Evolutionary conservation across 352 stramenopile species (phyloP), one percentile per base, ranked within the genome.

Genomic region (Phytophthora citricola): DNA sequence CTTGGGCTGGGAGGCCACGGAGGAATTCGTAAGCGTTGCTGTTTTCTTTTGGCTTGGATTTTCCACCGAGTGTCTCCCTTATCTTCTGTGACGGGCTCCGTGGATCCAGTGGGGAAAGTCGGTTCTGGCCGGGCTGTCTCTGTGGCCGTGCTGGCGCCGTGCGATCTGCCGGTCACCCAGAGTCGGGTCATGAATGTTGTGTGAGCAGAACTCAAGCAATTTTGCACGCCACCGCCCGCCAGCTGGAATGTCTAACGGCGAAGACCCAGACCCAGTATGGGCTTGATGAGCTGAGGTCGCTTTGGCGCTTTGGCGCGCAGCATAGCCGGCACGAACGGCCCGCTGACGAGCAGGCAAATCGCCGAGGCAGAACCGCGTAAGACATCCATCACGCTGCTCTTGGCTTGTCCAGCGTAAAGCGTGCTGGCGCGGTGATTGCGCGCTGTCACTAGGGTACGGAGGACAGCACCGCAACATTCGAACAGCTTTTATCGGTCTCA

Each of bases 361-460:
- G 50, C 41, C 26, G 40, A 5, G 15, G 44, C 49, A 47, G 24
- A 45, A 32, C 27, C 55, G 48, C 55, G 56, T 76, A 73, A 71
- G 58, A 77, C 64, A 68, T 73, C 58, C 58, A 65, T 71, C 69
- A 76, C 58, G 69, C 63, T 76, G 64, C 62, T 9, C 57, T 56
- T 27, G 22, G 14, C 38, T 58, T 67, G 54, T 67, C 58, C 53
- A 66, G 44, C 58, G 45, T 55, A 58, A 57, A 8, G 57, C 50
- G 58, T 49, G 43, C 29, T 50, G 26, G 53, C 29, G 17, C n/a
- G 39, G 27, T 45, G 62, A 69, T 64, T 69, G 46, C 38, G 61
- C 46, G 22, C 41, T 51, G n/a, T 17, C 20, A 36, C 48, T 36
- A 39, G 56, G 60, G 51, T 68, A 32, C 52, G 36, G 36, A 41